Base-by-base conservation (phyloP, 768 basidiomycete genomes). In the Naganishia kalamii region DNA sequence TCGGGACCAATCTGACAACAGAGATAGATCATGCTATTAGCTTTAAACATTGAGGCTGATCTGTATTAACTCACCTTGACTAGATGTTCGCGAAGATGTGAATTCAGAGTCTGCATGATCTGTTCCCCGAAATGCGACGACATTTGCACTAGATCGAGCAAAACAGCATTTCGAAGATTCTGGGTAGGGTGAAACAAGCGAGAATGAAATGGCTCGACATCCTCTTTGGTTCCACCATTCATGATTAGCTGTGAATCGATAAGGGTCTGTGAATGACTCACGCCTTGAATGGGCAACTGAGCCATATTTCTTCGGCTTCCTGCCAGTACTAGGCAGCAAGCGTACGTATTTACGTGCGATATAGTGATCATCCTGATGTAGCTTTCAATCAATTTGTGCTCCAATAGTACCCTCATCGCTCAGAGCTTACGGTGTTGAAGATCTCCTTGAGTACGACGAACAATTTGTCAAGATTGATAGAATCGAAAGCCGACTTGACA, bases 401-500 rank as follows among this genome's bases (percentile, higher is more conserved):
- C 70, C 2, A 61, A 70, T 50, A 21, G 60, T 66, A 65, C 67
- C 30, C 3, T 1, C 11, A 1, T 47, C 3, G 32, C 4, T 71
- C 5, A 65, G 88, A 85, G 0, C 86, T 85, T 51, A 76, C 77
- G 33, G 71, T 62, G n/a, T 73, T 71, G 10, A 99, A 81, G 3
- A 97, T 72, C 2, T 84, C 79, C 11, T 83, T 82, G 29, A 98
- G 77, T 40, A 99, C 89, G 41, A 84, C 81, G 33, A 98, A 78
- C 47, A 99, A 79, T 71, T 87, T 92, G 8, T 84, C 82, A 76
- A 98, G 96, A 35, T 91, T 86, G 65, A 98, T 98, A 0, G 89
- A 91, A 78, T 99, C 96, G 80, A 97, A 99, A 70, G 92, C 96
- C 7, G 94, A 87, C 67, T 88, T 88, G 19, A 98, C 92, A 74